These are phyloP conservation scores for Orbilia brochopaga DNA, from an alignment of 2,329 filamentous ascomycete species.

Conservation along the genomic window DNA sequence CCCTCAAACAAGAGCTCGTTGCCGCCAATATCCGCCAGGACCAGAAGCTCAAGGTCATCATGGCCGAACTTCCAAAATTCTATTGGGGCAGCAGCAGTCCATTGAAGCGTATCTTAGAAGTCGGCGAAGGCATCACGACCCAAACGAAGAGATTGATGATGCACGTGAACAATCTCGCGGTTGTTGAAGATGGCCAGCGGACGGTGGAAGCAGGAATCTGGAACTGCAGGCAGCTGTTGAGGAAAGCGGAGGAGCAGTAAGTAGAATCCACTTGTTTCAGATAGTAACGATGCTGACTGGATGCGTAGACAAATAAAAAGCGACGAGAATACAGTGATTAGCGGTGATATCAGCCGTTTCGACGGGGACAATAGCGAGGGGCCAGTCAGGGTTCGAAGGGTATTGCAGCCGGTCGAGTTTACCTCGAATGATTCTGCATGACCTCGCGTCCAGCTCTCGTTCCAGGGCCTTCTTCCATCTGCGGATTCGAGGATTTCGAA, in stretches of 20 bases:
- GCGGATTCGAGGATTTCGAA: too few relatives aligned
- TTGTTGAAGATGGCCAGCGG: not conserved
- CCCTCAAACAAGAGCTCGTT: not conserved
- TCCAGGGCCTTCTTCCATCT: too few relatives aligned
- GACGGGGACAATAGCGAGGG: too few relatives aligned
- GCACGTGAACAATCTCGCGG: not conserved
- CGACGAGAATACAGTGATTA: too few relatives aligned
- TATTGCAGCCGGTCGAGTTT: too few relatives aligned
- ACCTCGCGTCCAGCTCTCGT: too few relatives aligned
- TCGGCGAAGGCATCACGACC: not conserved
- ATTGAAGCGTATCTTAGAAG: constrained; percentile 19
- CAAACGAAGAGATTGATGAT: not conserved
- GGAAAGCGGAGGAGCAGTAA: not conserved
- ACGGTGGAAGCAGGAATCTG: not conserved
- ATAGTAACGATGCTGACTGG: too few relatives aligned
- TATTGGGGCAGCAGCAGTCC: constrained; percentile 24
- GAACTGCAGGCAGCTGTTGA: not conserved
- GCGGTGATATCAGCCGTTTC: too few relatives aligned
- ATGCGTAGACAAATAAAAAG: too few relatives aligned
- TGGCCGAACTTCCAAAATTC: constrained; percentile 18
- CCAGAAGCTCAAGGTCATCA: constrained; percentile 2
- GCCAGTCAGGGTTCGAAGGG: too few relatives aligned
- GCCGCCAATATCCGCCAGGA: not conserved
- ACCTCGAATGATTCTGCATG: too few relatives aligned
- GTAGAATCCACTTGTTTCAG: too few relatives aligned